Conservation (phyloP, 2,329 filamentous ascomycete genomes). For the Exophiala sp. region DNA sequence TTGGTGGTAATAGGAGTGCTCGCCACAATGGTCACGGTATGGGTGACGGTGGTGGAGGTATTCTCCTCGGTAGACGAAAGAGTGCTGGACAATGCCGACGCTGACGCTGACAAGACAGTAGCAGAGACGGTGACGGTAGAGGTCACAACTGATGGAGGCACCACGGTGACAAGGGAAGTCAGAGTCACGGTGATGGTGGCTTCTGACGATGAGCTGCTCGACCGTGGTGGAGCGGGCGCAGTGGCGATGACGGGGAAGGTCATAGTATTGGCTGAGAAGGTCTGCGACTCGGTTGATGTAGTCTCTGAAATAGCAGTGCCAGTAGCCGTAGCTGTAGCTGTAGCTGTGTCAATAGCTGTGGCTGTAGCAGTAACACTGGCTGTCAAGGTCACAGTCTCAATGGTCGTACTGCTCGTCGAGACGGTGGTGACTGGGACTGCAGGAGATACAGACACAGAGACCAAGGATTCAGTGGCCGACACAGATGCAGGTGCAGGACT, state of each 20-base stretch:
- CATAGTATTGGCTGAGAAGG: no score
- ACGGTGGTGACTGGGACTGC: not conserved
- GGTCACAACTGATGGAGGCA: no score
- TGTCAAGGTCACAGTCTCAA: not conserved
- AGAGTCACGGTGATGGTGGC: not conserved
- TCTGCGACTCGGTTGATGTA: no score
- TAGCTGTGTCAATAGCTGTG: no score
- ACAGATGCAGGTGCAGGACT: not conserved
- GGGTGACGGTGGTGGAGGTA: not conserved
- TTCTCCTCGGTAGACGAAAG: not conserved
- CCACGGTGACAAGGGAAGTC: not conserved
- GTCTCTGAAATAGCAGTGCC: no score
- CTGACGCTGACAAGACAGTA: no score
- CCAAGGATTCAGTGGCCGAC: not conserved
- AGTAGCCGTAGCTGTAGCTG: no score
- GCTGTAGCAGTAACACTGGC: not conserved
- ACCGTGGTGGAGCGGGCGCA: not conserved
- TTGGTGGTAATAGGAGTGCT: not conserved
- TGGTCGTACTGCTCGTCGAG: not conserved
- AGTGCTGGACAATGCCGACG: not conserved
- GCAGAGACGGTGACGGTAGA: no score
- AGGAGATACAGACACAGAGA: not conserved
- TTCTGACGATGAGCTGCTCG: no score
- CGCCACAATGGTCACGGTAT: not conserved
- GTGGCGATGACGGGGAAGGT: not conserved